phyloP scores from a whole-genome alignment of 1,284 basidiomycete species.

The Ceratobasidium sp. region DNA sequence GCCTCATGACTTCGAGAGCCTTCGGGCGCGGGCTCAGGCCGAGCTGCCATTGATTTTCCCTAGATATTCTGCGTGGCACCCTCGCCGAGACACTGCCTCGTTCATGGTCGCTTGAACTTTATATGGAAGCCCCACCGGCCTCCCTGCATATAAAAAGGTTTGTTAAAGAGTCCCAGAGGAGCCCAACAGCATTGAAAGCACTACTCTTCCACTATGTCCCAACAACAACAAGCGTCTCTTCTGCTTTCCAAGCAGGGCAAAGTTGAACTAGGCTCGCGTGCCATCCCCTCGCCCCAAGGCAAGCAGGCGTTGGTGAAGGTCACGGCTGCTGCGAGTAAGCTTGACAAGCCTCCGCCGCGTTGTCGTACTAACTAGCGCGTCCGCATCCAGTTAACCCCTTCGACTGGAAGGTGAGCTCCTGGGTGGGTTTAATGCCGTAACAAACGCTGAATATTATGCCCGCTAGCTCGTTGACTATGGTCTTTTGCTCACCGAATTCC shows the following conservation, averaged over 20 bases:
- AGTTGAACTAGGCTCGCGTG: constrained; percentile 3
- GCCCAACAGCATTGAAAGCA: no score
- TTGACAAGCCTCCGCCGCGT: neutral
- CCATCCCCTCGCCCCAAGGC: constrained; percentile 14
- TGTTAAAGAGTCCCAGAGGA: no score
- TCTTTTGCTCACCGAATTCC: constrained; percentile 11
- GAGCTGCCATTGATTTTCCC: no score
- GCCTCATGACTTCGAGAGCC: no score
- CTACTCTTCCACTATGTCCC: no score
- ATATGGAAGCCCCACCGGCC: no score
- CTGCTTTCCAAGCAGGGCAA: constrained; percentile 22
- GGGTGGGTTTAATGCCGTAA: neutral
- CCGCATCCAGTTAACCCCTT: neutral
- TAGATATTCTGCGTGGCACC: no score
- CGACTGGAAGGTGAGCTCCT: constrained; percentile 9
- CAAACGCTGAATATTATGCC: no score
- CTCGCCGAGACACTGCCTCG: no score
- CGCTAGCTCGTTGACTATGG: constrained; percentile 17
- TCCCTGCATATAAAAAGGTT: no score
- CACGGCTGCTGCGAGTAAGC: constrained; percentile 14
- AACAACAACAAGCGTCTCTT: constrained; percentile 34
- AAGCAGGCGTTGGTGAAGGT: constrained; percentile 21
- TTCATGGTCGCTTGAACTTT: no score
- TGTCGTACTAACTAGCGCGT: neutral
- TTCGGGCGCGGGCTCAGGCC: no score